Base-by-base conservation (phyloP, 2,329 filamentous ascomycete genomes). In the Beauveria varroae region DNA sequence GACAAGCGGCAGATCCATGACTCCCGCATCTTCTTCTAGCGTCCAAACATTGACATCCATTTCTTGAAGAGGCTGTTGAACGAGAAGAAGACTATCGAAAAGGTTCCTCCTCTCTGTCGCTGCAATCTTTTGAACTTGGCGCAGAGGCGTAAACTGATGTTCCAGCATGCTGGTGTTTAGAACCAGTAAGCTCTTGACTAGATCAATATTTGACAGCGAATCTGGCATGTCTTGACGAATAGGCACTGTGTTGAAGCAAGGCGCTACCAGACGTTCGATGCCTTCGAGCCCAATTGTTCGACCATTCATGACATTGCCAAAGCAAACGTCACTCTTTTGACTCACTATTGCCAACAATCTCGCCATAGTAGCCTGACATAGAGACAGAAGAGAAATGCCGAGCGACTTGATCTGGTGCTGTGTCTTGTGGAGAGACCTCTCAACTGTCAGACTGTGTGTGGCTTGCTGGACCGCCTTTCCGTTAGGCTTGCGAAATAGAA, bases 221-320 rank as follows among this genome's bases (percentile, higher is more conserved):
- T 70, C 69, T 1, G 78, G 73, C 10, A 89, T 63, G 37, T 84
- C 74, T 18, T 85, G 74, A 28, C 91, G 83, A 1, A 92, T 70
- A 0, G 93, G 91, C 14, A 96, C 74, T 0, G 93, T 96, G 69
- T 96, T 97, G 78, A 97, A 96, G 71, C 91, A 96, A 0, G 93
- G 93, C 0, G 90, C 91, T n/a, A 96, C 83, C 6, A 96, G 81
- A 4, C 80, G 78, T 43, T 93, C 86, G 12, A 93, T 77, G 0
- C 81, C 83, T 6, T 88, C 81, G 3, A 93, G 72, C 0, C 84
- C 75, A 10, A 90, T 70, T 0, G 86, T 87, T 8, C 93, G 85
- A 1, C 93, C 92, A 68, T 86, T 93, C 61, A 93, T 82, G 2
- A 97, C 87, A 67, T 91, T 95, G 0, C 93, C 93, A 68, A 97